Evolutionary conservation across 2,329 filamentous ascomycete species (phyloP).

Genomic region (Talaromyces marneffei): DNA sequence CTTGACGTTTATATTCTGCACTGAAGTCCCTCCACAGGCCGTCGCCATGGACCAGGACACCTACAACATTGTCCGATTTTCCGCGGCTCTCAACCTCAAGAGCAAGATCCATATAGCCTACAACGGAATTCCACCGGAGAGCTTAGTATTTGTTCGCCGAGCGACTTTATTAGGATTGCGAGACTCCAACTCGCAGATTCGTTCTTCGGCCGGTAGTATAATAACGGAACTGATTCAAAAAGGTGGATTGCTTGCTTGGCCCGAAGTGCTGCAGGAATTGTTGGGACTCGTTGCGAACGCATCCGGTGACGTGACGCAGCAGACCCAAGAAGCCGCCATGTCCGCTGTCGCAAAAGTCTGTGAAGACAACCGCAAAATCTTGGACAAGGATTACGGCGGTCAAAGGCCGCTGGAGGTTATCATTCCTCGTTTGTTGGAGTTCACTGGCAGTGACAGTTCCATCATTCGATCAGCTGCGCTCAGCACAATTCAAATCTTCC

Average conservation of each 20-base stretch:
- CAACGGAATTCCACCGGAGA: conserved; percentile 67
- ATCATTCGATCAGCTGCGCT: conserved; percentile 77
- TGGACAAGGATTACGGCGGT: conserved; percentile 83
- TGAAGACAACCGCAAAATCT: conserved; percentile 82
- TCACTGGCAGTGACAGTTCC: conserved; percentile 68
- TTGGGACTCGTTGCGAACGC: conserved; percentile 71
- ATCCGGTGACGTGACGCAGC: conserved; percentile 58
- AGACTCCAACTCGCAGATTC: conserved; percentile 74
- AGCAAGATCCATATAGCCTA: conserved; percentile 77
- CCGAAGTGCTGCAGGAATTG: conserved; percentile 78
- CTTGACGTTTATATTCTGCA: conserved; percentile 83
- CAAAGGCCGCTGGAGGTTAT: conserved; percentile 82
- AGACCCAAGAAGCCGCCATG: conserved; percentile 90
- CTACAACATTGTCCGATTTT: conserved; percentile 72
- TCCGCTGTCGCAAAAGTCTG: conserved; percentile 89
- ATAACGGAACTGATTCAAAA: conserved; percentile 85
- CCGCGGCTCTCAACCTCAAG: conserved; percentile 91
- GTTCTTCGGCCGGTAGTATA: conserved; percentile 84
- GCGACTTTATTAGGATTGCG: conserved; percentile 73
- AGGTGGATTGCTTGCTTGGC: conserved; percentile 84
- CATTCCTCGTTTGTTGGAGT: conserved; percentile 83
- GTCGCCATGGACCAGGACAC: conserved; percentile 54
- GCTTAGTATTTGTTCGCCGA: conserved; percentile 70
- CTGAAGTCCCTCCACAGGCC: conserved; percentile 52
- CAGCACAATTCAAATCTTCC: conserved; percentile 84